phyloP scores from a whole-genome alignment of 2,329 filamentous ascomycete species.

The Gremmenia infestans region DNA sequence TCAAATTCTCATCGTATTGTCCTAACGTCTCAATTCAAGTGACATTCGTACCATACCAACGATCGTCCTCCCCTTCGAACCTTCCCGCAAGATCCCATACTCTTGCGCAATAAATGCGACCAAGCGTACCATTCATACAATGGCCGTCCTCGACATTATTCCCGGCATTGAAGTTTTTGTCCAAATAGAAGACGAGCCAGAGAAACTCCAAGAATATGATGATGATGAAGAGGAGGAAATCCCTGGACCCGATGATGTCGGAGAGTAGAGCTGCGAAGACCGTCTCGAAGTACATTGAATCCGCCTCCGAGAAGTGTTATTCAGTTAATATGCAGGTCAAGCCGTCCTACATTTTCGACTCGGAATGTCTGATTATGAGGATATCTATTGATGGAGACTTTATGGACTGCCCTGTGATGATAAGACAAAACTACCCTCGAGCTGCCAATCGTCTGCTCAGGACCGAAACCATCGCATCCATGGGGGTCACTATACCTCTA shows the following conservation, averaged over 20 bases:
- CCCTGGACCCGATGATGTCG: not conserved
- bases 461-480: too few relatives aligned
- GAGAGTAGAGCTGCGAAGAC: not conserved
- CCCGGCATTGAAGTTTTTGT: not conserved
- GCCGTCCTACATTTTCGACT: not conserved
- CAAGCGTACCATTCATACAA: not conserved
- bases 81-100: not conserved
- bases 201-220: not conserved
- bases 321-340: not conserved
- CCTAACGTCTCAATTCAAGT: too few relatives aligned
- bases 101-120: not conserved
- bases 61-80: not conserved
- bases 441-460: not conserved
- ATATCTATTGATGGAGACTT: not conserved
- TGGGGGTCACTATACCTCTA: not conserved
- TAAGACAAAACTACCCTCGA: too few relatives aligned
- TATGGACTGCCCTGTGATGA: too few relatives aligned
- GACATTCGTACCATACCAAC: too few relatives aligned
- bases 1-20: too few relatives aligned
- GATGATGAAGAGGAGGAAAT: not conserved
- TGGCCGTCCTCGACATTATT: conserved; percentile 1
- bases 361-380: not conserved
- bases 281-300: not conserved
- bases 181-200: not conserved
- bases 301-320: not conserved